Conservation (phyloP, 2,329 filamentous ascomycete genomes). For the Nemania sp. region DNA sequence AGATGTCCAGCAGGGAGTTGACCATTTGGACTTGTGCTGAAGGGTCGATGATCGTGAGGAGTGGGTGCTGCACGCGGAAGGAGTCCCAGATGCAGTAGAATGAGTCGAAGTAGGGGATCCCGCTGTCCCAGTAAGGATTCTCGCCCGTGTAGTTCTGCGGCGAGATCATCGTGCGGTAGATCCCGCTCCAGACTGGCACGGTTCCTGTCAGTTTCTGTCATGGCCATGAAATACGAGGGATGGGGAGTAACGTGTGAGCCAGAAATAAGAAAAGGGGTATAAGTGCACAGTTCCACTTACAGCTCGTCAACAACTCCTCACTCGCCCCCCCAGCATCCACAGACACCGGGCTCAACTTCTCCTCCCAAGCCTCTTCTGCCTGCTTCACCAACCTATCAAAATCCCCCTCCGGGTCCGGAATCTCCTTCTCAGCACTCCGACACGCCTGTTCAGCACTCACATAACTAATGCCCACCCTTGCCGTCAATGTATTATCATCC, state of each 20-base stretch:
- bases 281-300: conserved; percentile 17
- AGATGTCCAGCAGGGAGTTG: conserved; percentile 66
- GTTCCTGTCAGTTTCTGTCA: background rate
- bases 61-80: conserved; percentile 63
- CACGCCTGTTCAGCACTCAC: conserved; percentile 65
- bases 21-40: conserved; percentile 62
- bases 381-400: conserved; percentile 56
- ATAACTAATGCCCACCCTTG: conserved; percentile 66
- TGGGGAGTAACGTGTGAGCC: background rate
- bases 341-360: conserved; percentile 58
- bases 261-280: background rate
- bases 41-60: conserved; percentile 67
- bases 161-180: conserved; percentile 64
- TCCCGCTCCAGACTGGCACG: conserved; percentile 57
- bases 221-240: too few relatives aligned
- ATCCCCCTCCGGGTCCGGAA: conserved; percentile 59
- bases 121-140: conserved; percentile 63
- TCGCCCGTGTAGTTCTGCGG: conserved; percentile 70
- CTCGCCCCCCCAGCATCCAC: conserved; percentile 54
- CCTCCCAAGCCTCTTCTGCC: conserved; percentile 58
- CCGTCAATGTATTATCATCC: conserved; percentile 53
- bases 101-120: conserved; percentile 67
- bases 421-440: conserved; percentile 62
- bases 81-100: conserved; percentile 63
- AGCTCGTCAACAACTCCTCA: conserved; percentile 55